A percentile compares a stretch with the other conserved stretches of the same genome.
Conservation (phyloP, 176 grass and related monocot genomes). For the Triticum urartu region DNA sequence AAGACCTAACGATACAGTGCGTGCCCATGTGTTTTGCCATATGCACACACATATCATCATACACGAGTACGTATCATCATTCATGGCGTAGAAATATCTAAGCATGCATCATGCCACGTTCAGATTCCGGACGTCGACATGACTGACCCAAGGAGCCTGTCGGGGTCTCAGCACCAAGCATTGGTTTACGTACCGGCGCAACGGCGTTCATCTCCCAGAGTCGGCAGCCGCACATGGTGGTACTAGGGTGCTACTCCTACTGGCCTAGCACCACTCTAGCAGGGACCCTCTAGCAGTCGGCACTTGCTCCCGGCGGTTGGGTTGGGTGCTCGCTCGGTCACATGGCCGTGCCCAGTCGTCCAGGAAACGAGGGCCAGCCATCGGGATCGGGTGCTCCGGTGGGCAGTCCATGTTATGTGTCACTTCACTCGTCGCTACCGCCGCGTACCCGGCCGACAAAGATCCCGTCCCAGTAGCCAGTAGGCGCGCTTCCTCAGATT, state of each 20-base stretch:
- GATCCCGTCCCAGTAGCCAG: neutral
- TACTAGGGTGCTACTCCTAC: neutral
- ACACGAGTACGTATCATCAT: too few species aligned
- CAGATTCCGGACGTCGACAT: too few species aligned
- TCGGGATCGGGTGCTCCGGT: neutral
- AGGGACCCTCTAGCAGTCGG: neutral
- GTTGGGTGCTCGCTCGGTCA: slow-evolving; percentile 3
- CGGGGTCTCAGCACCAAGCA: too few species aligned
- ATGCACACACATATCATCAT: too few species aligned
- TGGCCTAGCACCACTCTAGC: neutral
- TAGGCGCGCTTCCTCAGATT: too few species aligned
- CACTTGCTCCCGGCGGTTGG: neutral
- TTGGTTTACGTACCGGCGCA: neutral
- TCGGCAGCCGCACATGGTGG: slow-evolving; percentile 32
- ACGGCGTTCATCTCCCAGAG: neutral
- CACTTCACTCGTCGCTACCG: neutral
- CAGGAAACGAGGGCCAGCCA: neutral
- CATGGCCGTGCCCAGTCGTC: slow-evolving; percentile 25
- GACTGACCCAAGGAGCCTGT: too few species aligned
- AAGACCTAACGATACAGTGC: too few species aligned
- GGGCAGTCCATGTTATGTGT: slow-evolving; percentile 9
- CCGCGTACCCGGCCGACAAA: neutral
- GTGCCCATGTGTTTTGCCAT: too few species aligned
- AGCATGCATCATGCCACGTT: too few species aligned
- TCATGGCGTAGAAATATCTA: neutral